Conservation (phyloP, 257 asterid genomes). For the Hygrophila difformis region DNA sequence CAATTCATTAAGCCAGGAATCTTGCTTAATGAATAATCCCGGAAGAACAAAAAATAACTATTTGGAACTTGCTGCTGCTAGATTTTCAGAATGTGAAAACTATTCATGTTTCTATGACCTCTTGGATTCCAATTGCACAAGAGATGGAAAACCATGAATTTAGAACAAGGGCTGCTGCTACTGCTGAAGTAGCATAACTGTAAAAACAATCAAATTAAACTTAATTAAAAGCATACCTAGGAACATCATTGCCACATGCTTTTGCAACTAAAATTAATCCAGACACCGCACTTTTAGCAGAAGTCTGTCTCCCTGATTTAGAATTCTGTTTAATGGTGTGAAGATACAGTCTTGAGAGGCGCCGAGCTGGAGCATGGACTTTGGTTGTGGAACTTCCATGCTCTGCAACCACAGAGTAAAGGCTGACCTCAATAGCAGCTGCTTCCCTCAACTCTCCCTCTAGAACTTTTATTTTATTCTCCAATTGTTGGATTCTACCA, state of each 20-base stretch:
- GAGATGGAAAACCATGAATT: not conserved
- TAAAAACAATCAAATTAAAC: constrained; percentile 4
- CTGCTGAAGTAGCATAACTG: not conserved
- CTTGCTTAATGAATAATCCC: not conserved
- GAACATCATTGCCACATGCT: constrained; percentile 75
- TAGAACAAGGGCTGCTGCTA: not conserved
- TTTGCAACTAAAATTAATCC: constrained; percentile 61
- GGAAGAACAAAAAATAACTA: not conserved
- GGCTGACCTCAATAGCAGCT: constrained; percentile 61
- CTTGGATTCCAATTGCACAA: not conserved
- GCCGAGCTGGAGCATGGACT: constrained; percentile 77
- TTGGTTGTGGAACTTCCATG: constrained; percentile 65
- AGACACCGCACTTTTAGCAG: constrained; percentile 51
- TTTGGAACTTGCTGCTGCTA: too few species aligned
- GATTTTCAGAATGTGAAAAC: not conserved
- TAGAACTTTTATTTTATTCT: constrained; percentile 33
- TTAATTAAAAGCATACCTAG: constrained; percentile 39
- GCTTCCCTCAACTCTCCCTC: constrained; percentile 65
- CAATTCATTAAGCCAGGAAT: not conserved
- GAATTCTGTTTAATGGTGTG: constrained; percentile 38
- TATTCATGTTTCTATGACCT: not conserved
- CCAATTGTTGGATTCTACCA: constrained; percentile 37
- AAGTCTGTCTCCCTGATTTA: constrained; percentile 31
- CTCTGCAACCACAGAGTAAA: constrained; percentile 63
- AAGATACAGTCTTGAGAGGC: constrained; percentile 52